Percentiles rank a stretch among this genome's conserved stretches.
phyloP scores from a whole-genome alignment of 768 basidiomycete species.

The Pulveroboletus sp. region DNA sequence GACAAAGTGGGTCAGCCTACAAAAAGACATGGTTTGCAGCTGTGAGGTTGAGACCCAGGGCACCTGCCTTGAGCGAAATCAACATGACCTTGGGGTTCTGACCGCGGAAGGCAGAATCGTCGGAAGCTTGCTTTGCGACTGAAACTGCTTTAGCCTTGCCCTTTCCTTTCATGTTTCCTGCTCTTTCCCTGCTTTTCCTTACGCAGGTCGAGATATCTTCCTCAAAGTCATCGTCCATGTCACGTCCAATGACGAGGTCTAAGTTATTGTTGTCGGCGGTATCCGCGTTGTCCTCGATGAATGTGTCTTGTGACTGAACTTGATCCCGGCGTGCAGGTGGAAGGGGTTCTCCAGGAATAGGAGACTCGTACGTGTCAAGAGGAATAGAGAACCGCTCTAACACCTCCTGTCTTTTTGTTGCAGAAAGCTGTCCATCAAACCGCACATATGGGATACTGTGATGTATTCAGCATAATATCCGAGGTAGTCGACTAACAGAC shows the following conservation, averaged over 20 bases:
- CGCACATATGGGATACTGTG: constrained; percentile 68
- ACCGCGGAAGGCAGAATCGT: constrained; percentile 22
- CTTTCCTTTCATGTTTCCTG: constrained; percentile 37
- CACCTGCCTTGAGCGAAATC: constrained; percentile 83
- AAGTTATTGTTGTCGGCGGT: constrained; percentile 30
- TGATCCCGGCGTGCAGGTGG: constrained; percentile 7
- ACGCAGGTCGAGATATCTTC: constrained; percentile 28
- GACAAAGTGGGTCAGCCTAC: constrained; percentile 38
- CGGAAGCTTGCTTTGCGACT: constrained; percentile 11
- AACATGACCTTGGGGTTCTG: constrained; percentile 76
- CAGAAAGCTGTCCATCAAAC: constrained; percentile 86
- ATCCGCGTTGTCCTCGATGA: constrained; percentile 10
- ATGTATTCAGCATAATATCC: constrained; percentile 1
- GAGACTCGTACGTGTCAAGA: constrained; percentile 35
- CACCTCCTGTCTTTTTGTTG: constrained; percentile 69
- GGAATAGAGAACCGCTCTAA: constrained; percentile 72
- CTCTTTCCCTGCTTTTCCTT: constrained; percentile 32
- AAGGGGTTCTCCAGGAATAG: constrained; percentile 14
- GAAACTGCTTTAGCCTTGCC: constrained; percentile 27
- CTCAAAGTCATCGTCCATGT: constrained; percentile 29
- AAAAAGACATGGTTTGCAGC: constrained; percentile 84
- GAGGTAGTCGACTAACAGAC: constrained; percentile 8
- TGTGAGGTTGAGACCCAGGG: constrained; percentile 82
- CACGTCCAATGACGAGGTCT: constrained; percentile 31
- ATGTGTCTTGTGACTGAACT: constrained; percentile 1